Evolutionary conservation across 345 rosid species (phyloP), one percentile per base, ranked within the genome.

Genomic region (Eucalyptus coolabah): DNA sequence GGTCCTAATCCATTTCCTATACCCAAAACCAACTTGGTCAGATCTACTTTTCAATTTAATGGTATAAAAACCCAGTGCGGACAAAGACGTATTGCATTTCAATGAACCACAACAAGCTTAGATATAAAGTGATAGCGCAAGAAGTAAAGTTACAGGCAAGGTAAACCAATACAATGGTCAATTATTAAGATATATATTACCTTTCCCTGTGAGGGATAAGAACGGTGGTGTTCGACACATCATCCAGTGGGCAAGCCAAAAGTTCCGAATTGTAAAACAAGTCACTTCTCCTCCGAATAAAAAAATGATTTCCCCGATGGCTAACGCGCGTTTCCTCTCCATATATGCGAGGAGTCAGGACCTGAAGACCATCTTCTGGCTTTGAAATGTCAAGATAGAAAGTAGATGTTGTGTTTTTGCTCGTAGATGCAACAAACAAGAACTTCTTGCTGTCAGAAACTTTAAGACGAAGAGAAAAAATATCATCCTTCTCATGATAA

Each of bases 401-500:
- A 53, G 92, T 92, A 77, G 94, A 95, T 89, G 96, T 92, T 21
- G 99, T 98, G 42, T 90, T 95, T 94, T 95, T 95, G 94, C 98
- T 96, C 90, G 89, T 91, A 42, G 99, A 98, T 87, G 92, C 89
- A 89, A 95, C 90, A 94, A 97, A 97, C 90, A 97, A 86, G 91
- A 89, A 94, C 87, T 95, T 93, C 88, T 97, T 92, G 92, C 97
- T 97, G 91, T 95, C 99, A 88, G 99, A 97, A 87, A 97, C 92
- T 59, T 89, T 86, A 86, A 98, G 96, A 83, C 53, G 93, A 89
- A 98, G 92, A 86, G 96, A 94, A 92, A 95, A 98, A 92, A 91
- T 97, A 87, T 97, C 98, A 93, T 98, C 98, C 93, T 96, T 94
- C 93, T 98, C 99, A 67, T 97, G 98, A 90, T 97, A 96, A 88